phyloP scores from a whole-genome alignment of 768 basidiomycete genomes.

The Boletus edulis region DNA sequence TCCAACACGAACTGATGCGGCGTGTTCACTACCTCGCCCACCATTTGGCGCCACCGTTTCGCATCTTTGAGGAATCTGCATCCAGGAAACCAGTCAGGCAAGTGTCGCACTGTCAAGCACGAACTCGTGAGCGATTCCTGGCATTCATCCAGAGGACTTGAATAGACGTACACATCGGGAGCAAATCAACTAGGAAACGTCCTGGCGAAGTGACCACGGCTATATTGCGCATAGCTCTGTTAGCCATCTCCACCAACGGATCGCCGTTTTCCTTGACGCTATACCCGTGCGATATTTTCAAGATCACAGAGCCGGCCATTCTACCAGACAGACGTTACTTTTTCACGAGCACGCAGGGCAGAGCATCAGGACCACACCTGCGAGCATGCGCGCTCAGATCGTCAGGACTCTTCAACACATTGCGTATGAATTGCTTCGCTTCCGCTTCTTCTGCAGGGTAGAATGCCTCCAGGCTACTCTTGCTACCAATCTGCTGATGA shows the following conservation, averaged over 20 bases:
- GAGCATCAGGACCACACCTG: not conserved
- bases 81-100: slow-evolving; percentile 21
- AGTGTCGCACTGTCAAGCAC: slow-evolving; percentile 6
- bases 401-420: slow-evolving; percentile 1
- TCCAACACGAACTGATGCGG: slow-evolving; percentile 11
- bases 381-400: slow-evolving; percentile 3
- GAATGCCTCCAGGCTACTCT: slow-evolving; percentile 1
- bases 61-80: slow-evolving; percentile 9
- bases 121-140: not conserved
- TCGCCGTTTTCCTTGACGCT: slow-evolving; percentile 30
- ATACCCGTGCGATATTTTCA: slow-evolving; percentile 35
- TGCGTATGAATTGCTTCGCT: slow-evolving; percentile 1
- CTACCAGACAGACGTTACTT: not conserved
- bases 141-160: not conserved
- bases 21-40: not conserved
- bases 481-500: slow-evolving; percentile 6
- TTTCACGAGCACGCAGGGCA: not conserved
- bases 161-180: slow-evolving; percentile 7
- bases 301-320: slow-evolving; percentile 24
- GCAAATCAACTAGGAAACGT: slow-evolving; percentile 3
- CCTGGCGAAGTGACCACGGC: not conserved
- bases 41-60: slow-evolving; percentile 1
- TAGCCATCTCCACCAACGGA: slow-evolving; percentile 30
- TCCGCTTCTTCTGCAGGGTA: slow-evolving; percentile 4
- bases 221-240: slow-evolving; percentile 21